A percentile compares a stretch with the other conserved stretches of the same genome.
phyloP scores from a whole-genome alignment of 1,139 yeast species.

The Yamadazyma siamensis region DNA sequence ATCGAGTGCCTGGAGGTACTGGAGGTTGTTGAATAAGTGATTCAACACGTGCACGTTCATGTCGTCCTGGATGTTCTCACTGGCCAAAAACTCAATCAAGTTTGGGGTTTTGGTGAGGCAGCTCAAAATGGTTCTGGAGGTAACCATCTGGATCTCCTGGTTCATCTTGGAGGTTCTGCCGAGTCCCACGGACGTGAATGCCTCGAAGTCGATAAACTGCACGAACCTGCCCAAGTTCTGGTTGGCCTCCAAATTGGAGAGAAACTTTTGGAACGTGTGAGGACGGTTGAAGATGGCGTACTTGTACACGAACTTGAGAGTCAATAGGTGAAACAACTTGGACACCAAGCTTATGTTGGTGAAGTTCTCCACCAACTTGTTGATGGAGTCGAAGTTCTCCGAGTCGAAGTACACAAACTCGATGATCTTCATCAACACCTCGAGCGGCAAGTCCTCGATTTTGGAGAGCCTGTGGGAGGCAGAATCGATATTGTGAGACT shows the following conservation, averaged over 20 bases:
- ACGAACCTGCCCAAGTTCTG: conserved; percentile 62
- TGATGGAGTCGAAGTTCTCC: conserved; percentile 29
- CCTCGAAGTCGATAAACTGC: conserved; percentile 79
- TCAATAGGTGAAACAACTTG: conserved; percentile 31
- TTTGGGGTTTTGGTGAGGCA: conserved; percentile 66
- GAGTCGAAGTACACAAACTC: conserved; percentile 43
- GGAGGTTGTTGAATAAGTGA: conserved; percentile 57
- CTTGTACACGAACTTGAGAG: conserved; percentile 50
- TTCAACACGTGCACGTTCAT: conserved; percentile 60
- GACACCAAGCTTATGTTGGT: conserved; percentile 28
- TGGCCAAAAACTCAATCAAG: conserved; percentile 72
- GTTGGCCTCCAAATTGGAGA: conserved; percentile 50
- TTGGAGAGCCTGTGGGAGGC: conserved; percentile 7
- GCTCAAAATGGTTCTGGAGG: conserved; percentile 62
- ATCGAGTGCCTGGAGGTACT: conserved; percentile 67
- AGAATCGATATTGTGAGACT: conserved; percentile 1
- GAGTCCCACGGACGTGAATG: conserved; percentile 84
- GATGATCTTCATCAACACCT: conserved; percentile 40
- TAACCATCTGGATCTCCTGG: conserved; percentile 87
- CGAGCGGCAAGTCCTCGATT: conserved; percentile 32
- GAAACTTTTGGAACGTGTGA: conserved; percentile 71
- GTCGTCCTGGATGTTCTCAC: conserved; percentile 86
- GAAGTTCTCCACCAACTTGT: conserved; percentile 41
- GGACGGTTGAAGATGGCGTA: conserved; percentile 79
- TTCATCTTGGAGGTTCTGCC: conserved; percentile 91